A percentile compares a stretch with the other conserved stretches of the same genome.
phyloP scores from a whole-genome alignment of 73 alveolate genomes.

The Urostyla sp. region DNA sequence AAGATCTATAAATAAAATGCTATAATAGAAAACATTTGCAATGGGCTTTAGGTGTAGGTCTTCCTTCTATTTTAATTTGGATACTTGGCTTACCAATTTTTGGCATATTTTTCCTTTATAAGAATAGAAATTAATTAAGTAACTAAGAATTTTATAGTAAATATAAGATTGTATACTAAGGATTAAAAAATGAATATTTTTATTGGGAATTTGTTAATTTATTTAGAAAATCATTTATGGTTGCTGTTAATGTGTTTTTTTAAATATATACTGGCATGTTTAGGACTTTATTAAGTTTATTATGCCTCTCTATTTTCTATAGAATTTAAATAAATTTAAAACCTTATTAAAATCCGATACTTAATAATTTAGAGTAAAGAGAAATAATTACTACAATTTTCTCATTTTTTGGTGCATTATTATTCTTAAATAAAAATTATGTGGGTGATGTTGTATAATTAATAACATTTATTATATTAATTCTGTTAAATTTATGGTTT shows the following conservation, averaged over 20 bases:
- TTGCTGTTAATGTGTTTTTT: slow-evolving; percentile 30
- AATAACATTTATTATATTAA: not conserved
- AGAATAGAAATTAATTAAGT: not conserved
- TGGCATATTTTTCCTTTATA: not conserved
- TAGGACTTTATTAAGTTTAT: slow-evolving; percentile 1
- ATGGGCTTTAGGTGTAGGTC: slow-evolving; percentile 38
- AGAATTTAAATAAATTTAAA: not conserved
- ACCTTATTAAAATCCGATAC: slow-evolving; percentile 17
- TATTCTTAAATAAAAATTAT: slow-evolving; percentile 9
- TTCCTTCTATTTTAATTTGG: slow-evolving; percentile 43
- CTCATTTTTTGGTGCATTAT: slow-evolving; percentile 29
- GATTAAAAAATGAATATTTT: slow-evolving; percentile 29
- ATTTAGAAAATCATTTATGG: slow-evolving; percentile 24
- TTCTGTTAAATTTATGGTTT: slow-evolving; percentile 12
- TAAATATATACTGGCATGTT: not conserved
- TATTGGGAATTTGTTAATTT: slow-evolving; percentile 64
- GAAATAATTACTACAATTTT: not conserved
- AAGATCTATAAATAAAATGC: slow-evolving; percentile 33
- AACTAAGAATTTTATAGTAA: not conserved
- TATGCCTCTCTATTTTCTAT: not conserved
- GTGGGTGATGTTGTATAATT: not conserved
- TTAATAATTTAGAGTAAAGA: slow-evolving; percentile 2
- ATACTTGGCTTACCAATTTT: slow-evolving; percentile 47
- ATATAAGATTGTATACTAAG: slow-evolving; percentile 48
- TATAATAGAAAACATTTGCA: not conserved